A percentile compares a stretch with the other conserved stretches of the same genome.
Conservation (phyloP, 345 rosid species). For the Aquilaria sinensis region DNA sequence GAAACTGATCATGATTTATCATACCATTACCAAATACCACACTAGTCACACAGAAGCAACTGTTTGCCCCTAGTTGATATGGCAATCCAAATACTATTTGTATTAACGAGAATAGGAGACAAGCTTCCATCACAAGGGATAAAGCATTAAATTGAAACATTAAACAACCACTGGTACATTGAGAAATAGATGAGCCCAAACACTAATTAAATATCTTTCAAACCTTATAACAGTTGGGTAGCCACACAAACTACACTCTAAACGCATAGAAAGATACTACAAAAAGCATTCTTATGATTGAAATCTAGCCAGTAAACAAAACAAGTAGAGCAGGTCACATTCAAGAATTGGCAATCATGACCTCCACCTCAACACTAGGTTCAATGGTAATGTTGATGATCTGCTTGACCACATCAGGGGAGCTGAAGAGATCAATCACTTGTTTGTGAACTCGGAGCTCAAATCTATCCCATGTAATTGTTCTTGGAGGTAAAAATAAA, state of each 20-base stretch:
- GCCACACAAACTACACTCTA: background rate
- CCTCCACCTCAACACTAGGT: constrained; percentile 75
- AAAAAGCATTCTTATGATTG: background rate
- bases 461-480: constrained; percentile 70
- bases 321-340: background rate
- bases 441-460: constrained; percentile 73
- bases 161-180: no score
- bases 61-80: no score
- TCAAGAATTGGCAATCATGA: constrained; percentile 55
- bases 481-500: constrained; percentile 29
- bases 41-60: no score
- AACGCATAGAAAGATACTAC: background rate
- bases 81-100: no score
- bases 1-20: no score
- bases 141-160: no score
- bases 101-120: no score
- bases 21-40: no score
- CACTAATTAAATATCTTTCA: no score
- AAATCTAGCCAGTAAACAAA: constrained; percentile 9
- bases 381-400: constrained; percentile 69
- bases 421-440: constrained; percentile 68
- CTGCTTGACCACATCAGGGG: constrained; percentile 73
- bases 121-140: no score
- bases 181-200: no score
- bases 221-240: no score